phyloP scores from a whole-genome alignment of 305 asterid species.

The Ajuga reptans region DNA sequence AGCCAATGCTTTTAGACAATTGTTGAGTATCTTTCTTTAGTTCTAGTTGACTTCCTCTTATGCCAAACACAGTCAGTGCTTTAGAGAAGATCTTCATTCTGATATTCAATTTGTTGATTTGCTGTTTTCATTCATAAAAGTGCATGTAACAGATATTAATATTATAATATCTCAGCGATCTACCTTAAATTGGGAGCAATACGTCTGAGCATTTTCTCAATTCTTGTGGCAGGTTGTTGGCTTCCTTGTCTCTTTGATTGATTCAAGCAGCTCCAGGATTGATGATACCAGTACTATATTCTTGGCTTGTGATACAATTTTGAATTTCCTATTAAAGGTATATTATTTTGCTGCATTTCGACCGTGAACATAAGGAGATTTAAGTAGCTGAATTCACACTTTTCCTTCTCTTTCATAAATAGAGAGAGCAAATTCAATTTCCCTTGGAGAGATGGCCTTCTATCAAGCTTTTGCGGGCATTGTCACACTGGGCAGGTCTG shows the following conservation, averaged over 20 bases:
- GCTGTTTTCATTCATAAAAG: neutral
- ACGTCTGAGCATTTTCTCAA: neutral
- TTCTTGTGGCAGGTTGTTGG: slow-evolving; percentile 52
- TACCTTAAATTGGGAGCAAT: slow-evolving; percentile 10
- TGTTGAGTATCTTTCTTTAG: neutral
- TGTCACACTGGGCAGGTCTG: slow-evolving; percentile 62
- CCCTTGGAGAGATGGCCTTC: slow-evolving; percentile 36
- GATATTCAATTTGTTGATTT: neutral
- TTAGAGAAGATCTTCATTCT: neutral
- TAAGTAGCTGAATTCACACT: slow-evolving; percentile 7
- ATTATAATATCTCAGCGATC: neutral
- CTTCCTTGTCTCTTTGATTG: slow-evolving; percentile 45
- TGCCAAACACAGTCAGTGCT: neutral
- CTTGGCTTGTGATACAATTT: slow-evolving; percentile 83
- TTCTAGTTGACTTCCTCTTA: neutral
- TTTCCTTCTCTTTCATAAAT: slow-evolving; percentile 17
- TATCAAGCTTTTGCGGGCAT: slow-evolving; percentile 54
- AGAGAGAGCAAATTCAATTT: slow-evolving; percentile 40
- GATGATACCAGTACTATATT: slow-evolving; percentile 44
- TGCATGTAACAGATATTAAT: neutral
- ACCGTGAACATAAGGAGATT: slow-evolving; percentile 14
- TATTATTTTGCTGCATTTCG: neutral
- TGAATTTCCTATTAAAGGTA: slow-evolving; percentile 76
- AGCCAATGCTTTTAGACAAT: slow-evolving; percentile 21
- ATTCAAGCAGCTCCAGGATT: slow-evolving; percentile 26